A percentile compares a stretch with the other conserved stretches of the same genome.
phyloP scores from a whole-genome alignment of 176 grass and related monocot genomes.

The Neostapfia colusana region DNA sequence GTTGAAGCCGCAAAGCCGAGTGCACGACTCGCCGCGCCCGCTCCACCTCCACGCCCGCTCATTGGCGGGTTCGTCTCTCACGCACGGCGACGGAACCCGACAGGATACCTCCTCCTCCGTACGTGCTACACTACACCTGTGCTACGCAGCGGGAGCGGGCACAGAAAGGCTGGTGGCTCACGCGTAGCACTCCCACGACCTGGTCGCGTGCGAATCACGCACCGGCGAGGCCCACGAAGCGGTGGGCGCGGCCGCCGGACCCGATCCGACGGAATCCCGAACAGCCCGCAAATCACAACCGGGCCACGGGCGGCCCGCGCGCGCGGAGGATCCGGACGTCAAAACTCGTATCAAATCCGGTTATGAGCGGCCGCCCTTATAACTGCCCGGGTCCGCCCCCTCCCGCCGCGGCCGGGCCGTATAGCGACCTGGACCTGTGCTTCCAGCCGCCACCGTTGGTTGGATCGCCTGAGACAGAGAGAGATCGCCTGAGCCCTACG shows the following conservation, averaged over 20 bases:
- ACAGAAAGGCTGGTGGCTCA: too few species aligned
- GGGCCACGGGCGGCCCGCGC: not conserved
- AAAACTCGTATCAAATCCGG: not conserved
- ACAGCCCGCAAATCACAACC: not conserved
- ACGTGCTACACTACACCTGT: too few species aligned
- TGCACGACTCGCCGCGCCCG: too few species aligned
- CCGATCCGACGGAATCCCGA: slow-evolving; percentile 7
- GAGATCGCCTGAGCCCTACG: not conserved
- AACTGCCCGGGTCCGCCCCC: not conserved
- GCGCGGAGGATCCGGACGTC: slow-evolving; percentile 30
- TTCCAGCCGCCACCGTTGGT: not conserved
- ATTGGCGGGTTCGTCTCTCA: too few species aligned
- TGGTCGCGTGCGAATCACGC: slow-evolving; percentile 32
- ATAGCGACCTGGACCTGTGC: too few species aligned
- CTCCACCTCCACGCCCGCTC: too few species aligned
- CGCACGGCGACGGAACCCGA: too few species aligned
- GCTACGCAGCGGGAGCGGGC: too few species aligned
- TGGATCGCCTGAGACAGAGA: not conserved
- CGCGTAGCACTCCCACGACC: not conserved
- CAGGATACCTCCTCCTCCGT: too few species aligned
- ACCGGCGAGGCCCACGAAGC: not conserved
- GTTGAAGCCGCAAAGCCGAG: too few species aligned
- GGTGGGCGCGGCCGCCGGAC: too few species aligned
- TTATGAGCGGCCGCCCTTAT: slow-evolving; percentile 37
- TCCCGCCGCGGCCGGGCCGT: not conserved